A percentile compares a stretch with the other conserved stretches of the same genome.
Conservation (phyloP, 495 filamentous ascomycete genomes). For the Penicillium flavigenum region DNA sequence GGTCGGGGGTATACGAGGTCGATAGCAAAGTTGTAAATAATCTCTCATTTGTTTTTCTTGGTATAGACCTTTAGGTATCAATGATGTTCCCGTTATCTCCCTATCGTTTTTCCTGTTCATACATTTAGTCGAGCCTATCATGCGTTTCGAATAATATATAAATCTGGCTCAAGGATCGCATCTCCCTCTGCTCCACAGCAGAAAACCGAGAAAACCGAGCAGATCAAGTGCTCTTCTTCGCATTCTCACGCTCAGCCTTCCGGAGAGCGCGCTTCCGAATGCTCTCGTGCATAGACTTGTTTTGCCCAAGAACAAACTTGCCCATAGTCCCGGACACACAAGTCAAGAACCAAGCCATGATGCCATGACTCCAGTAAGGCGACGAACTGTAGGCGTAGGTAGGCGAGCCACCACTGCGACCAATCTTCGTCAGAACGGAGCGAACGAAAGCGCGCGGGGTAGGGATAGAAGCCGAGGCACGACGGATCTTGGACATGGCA, state of each 20-base stretch:
- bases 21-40: not conserved
- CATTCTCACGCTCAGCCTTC: slow-evolving; percentile 78
- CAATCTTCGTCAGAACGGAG: slow-evolving; percentile 76
- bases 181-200: not conserved
- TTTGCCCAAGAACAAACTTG: slow-evolving; percentile 60
- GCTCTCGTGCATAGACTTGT: slow-evolving; percentile 76
- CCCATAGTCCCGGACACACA: slow-evolving; percentile 67
- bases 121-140: not conserved
- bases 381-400: slow-evolving; percentile 77
- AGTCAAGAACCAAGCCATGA: slow-evolving; percentile 83
- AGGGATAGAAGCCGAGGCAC: slow-evolving; percentile 71
- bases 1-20: too few relatives aligned
- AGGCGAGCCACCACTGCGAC: slow-evolving; percentile 71
- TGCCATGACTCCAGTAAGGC: slow-evolving; percentile 86
- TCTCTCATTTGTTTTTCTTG: not conserved
- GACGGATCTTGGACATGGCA: slow-evolving; percentile 93
- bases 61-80: not conserved
- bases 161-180: not conserved
- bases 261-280: slow-evolving; percentile 86
- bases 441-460: slow-evolving; percentile 80
- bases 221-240: slow-evolving; percentile 46
- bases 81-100: not conserved
- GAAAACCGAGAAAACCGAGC: not conserved
- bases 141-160: not conserved
- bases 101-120: not conserved